A percentile compares a stretch with the other conserved stretches of the same genome.
Conservation (phyloP, 352 stramenopile genomes). For the Aphanomyces stellatus region DNA sequence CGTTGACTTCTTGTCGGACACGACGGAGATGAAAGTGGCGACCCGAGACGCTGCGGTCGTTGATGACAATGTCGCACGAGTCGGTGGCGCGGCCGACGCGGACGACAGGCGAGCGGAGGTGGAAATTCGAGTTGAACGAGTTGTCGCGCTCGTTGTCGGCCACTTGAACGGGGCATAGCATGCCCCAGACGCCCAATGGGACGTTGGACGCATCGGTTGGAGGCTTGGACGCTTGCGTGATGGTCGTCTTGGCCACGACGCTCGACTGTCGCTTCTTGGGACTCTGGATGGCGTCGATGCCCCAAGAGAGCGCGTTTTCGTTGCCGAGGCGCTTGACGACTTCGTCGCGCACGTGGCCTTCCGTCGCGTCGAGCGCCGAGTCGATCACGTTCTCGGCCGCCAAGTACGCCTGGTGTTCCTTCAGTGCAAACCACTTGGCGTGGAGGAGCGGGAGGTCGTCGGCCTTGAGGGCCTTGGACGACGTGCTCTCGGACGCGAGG, state of each 20-base stretch:
- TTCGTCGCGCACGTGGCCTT: conserved; percentile 44
- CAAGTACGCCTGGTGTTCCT: conserved; percentile 60
- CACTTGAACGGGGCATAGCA: conserved; percentile 36
- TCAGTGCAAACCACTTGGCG: conserved; percentile 55
- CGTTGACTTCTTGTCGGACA: conserved; percentile 41
- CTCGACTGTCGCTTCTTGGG: conserved; percentile 26
- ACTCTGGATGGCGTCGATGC: conserved; percentile 72
- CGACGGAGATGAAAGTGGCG: conserved; percentile 77
- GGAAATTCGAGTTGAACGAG: conserved; percentile 33
- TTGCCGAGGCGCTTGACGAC: conserved; percentile 59
- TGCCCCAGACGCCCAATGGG: conserved; percentile 64
- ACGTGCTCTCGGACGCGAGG: conserved; percentile 44
- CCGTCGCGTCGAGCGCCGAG: conserved; percentile 52
- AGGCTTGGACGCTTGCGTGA: neutral
- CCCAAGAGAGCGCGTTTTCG: conserved; percentile 76
- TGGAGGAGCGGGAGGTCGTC: conserved; percentile 32
- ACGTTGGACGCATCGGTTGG: conserved; percentile 29
- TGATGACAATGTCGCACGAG: conserved; percentile 82
- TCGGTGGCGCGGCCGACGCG: conserved; percentile 68
- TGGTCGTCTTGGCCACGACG: neutral
- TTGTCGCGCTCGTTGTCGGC: neutral
- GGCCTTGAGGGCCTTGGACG: conserved; percentile 4
- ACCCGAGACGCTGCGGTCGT: conserved; percentile 79
- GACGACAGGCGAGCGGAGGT: conserved; percentile 58
- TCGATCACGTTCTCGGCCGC: conserved; percentile 66